Percentiles rank a stretch among this genome's conserved stretches.
These are phyloP conservation scores for Alternaria hordeiaustralica DNA, from an alignment of 2,329 filamentous ascomycete species.

Conservation along the genomic window DNA sequence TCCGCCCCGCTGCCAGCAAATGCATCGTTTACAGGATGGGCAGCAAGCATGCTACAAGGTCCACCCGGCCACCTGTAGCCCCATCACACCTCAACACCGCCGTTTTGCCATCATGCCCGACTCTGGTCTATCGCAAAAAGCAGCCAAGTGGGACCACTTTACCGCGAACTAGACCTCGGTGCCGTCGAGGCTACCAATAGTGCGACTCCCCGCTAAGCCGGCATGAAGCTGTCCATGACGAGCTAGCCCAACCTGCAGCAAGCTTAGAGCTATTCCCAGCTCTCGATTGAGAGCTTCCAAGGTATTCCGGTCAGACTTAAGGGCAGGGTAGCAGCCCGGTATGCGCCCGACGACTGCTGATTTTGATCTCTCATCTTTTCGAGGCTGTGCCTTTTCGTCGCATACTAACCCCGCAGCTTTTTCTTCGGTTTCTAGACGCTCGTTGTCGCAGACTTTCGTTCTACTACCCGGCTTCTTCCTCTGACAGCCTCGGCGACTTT, in stretches of 20 bases:
- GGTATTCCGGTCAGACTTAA: slow-evolving; percentile 33
- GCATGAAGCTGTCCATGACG: slow-evolving; percentile 33
- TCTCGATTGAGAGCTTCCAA: slow-evolving; percentile 27
- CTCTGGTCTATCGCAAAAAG: slow-evolving; percentile 17
- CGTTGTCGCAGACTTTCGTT: background rate
- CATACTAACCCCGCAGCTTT: slow-evolving; percentile 20
- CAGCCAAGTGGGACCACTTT: slow-evolving; percentile 10
- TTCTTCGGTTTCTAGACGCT: background rate
- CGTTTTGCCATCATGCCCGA: slow-evolving; percentile 16
- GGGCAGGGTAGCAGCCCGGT: slow-evolving; percentile 27
- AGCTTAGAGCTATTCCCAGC: slow-evolving; percentile 36
- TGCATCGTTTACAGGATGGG: slow-evolving; percentile 11
- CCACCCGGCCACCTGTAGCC: slow-evolving; percentile 21
- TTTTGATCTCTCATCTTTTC: slow-evolving; percentile 10
- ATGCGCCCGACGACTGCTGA: slow-evolving; percentile 18
- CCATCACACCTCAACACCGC: slow-evolving; percentile 34
- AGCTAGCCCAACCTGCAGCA: slow-evolving; percentile 37
- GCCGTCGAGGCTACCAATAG: slow-evolving; percentile 20
- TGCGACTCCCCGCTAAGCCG: slow-evolving; percentile 26
- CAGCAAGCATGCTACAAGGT: slow-evolving; percentile 17
- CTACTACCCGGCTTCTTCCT: background rate
- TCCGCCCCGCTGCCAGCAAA: slow-evolving; percentile 21
- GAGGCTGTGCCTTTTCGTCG: slow-evolving; percentile 8
- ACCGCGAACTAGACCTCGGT: slow-evolving; percentile 6
- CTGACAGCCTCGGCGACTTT: background rate